Evolutionary conservation across 2,329 filamentous ascomycete species (phyloP), one percentile per base, ranked within the genome.

Genomic region (Calonectria honghensis): DNA sequence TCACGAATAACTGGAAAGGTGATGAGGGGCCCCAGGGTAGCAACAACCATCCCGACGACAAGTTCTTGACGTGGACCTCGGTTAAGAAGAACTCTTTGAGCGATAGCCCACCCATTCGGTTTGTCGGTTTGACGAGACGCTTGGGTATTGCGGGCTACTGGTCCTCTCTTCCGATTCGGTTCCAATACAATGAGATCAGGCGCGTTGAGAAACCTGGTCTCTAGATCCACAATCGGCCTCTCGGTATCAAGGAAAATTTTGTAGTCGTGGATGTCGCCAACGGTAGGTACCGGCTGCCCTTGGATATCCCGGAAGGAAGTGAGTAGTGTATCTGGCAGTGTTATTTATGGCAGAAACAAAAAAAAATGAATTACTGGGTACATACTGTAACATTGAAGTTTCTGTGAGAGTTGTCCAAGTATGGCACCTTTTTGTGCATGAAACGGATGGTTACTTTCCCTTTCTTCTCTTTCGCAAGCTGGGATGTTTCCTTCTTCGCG

Each of bases 321-420:
- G 65, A 95, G 84, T 1, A 91, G 89, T 77, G 91, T 89, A 75
- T 92, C 91, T 92, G 69, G 20, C 48, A 3, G 64, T 73, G 72
- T 80, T 66, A 80, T 69, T 18, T 54, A 69, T 10, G 6, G 20
- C 24, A 11, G 13, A 31, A 20, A 14, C 37, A 24, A 54, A 10
- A 11, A 18, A 16, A 32, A 39, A n/a, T 18, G 6, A 54, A 20
- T 32, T 24, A 20, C 6, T 32, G 31, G 11, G 9, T 14, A 69
- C 90, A 83, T 84, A 93, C 92, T 93, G 81, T 95, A 95, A 79
- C 94, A 92, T 39, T 89, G 89, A 11, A 94, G 84, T 81, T 94
- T 94, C 76, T 66, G 41, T 4, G 67, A 27, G 35, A 70, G 57
- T 9, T 35, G 24, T 3, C 27, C 35, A 14, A 73, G 18, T 2